Base-by-base conservation (phyloP, 257 asterid species). In the Nicotiana knightiana region DNA sequence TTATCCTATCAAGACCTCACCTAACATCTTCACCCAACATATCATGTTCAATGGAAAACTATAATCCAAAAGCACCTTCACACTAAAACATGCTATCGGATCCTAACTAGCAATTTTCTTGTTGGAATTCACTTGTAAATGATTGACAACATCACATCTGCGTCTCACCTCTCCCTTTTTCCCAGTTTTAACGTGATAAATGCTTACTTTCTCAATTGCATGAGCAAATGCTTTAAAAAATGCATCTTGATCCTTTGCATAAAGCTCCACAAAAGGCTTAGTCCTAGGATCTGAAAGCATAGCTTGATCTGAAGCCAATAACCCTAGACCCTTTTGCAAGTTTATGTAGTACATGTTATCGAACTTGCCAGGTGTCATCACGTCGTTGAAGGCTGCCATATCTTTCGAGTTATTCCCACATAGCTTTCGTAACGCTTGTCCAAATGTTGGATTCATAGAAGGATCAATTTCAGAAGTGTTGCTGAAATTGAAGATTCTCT, bases 291-390 rank as follows among this genome's bases (percentile, higher is more conserved):
- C 97, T 1, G 39, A 39, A 7, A 88, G 86, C 90, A 94, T 11
- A 2, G 82, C 83, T 84, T 91, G 92, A 78, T 95, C 98, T 8
- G 97, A 91, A 0, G 91, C 85, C 68, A 93, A 83, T 76, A 95
- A 39, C 0, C 94, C 95, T 18, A 93, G 67, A 0, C 97, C 98
- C 5, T 81, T 87, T 79, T 89, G 85, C 82, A 93, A 81, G 51
- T 92, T 93, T 39, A 26, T 1, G 54, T 61, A 95, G 16, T 90
- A 93, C 80, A 88, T 82, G 70, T 95, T 95, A 77, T 95, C 99
- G 82, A 95, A 95, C 46, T 90, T 95, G 2, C 99, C 97, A 0
- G 99, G 97, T 6, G 92, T 86, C 87, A 93, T 92, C 9, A 95
- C 96, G 76, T 95, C 97, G 37, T 91, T 92, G 28, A 91, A 95